Conservation (phyloP, 768 basidiomycete species). For the Suillus decipiens region DNA sequence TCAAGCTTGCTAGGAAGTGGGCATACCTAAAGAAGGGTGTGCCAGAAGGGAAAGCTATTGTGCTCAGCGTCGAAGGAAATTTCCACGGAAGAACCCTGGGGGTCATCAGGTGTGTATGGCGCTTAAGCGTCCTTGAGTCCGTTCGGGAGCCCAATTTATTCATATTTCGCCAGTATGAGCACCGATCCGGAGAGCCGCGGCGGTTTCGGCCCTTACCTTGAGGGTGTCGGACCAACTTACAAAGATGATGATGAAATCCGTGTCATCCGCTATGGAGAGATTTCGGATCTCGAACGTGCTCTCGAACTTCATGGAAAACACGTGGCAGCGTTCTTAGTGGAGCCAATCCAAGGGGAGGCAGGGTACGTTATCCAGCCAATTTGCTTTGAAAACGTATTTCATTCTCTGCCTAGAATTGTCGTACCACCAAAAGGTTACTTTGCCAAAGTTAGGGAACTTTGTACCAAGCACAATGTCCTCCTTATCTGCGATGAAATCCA, state of each 20-base stretch:
- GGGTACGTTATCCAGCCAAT: conserved; percentile 56
- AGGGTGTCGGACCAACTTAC: conserved; percentile 80
- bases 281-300: conserved; percentile 80
- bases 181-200: conserved; percentile 88
- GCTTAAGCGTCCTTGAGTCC: not conserved
- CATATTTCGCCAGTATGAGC: conserved; percentile 64
- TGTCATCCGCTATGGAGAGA: conserved; percentile 80
- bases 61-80: conserved; percentile 85
- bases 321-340: conserved; percentile 91
- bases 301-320: conserved; percentile 78
- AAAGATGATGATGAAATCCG: conserved; percentile 45
- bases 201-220: conserved; percentile 91
- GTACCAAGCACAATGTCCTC: conserved; percentile 92
- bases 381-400: not conserved
- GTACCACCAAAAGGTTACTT: conserved; percentile 92
- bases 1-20: conserved; percentile 98
- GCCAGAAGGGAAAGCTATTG: conserved; percentile 77
- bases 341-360: conserved; percentile 99
- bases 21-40: conserved; percentile 88
- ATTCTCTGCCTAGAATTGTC: conserved; percentile 63
- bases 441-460: conserved; percentile 70
- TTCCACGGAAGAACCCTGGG: conserved; percentile 95
- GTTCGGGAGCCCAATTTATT: conserved; percentile 14
- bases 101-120: conserved; percentile 65
- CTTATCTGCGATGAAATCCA: conserved; percentile 99